Evolutionary conservation across 495 filamentous ascomycete genomes (phyloP), one percentile per base, ranked within the genome.

Genomic region (Lepraria neglecta): DNA sequence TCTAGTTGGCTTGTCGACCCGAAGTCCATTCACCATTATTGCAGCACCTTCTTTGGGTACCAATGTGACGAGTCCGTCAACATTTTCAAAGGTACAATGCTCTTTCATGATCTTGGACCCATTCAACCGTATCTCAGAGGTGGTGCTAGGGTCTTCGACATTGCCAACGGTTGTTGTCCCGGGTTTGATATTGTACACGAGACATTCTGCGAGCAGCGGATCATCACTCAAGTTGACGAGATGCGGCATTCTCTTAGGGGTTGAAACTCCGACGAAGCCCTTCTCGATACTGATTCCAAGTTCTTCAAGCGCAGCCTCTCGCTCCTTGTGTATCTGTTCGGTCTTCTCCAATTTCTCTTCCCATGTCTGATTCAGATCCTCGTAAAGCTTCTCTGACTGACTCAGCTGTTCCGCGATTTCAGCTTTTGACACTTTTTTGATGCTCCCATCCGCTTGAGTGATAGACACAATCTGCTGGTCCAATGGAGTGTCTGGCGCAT

Each of bases 211-310:
- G 38, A 99, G 78, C 21, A 99, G 77, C 5, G 94, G 94, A 69
- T 99, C 94, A 70, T 99, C 94, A 65, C 90, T 95, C 21, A 99
- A 76, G 69, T 99, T 99, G 75, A 99, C 94, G 71, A 99, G 78
- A 82, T 99, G 94, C 6, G 94, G 94, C 88, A 97, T 97, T 75
- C 94, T 96, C 75, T 97, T 99, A 1, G 94, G 94, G 12, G 92
- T 97, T 46, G 90, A 92, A 48, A 99, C 75, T 33, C 94, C 94
- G 59, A 99, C 85, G 70, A 96, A 97, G 15, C 95, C 94, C 71
- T 97, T 99, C 70, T 97, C 94, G 64, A 99, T 99, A 71, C 91
- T 96, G 73, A 99, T 97, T 59, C 94, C 94, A 30, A 99, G 80
- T 71, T 99, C 94, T 75, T 99, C 94, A 38, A 99, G 76, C 11